Conservation (phyloP, 768 basidiomycete species). For the Boletus huronensis region DNA sequence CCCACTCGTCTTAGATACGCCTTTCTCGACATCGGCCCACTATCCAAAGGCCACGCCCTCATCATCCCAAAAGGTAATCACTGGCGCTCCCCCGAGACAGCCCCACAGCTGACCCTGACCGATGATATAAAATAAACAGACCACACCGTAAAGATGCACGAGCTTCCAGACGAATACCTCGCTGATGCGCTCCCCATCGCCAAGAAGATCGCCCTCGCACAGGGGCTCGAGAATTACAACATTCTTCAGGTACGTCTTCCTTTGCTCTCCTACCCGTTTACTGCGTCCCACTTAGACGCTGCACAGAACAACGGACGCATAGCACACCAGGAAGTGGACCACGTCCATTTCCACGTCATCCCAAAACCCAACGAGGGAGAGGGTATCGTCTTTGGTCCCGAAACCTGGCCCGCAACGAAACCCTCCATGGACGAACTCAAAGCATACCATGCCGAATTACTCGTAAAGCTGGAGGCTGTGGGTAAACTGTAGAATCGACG, state of each 20-base stretch:
- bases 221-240: conserved; percentile 79
- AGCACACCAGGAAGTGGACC: conserved; percentile 71
- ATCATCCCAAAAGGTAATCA: conserved; percentile 86
- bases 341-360: conserved; percentile 93
- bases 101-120: neutral
- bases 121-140: conserved; percentile 41
- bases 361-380: conserved; percentile 74
- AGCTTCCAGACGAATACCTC: conserved; percentile 84
- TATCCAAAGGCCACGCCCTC: conserved; percentile 87
- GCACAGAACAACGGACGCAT: conserved; percentile 63
- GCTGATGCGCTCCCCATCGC: conserved; percentile 72
- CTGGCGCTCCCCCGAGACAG: too few relatives aligned
- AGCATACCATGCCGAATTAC: conserved; percentile 17
- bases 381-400: conserved; percentile 62
- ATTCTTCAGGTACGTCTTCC: conserved; percentile 56
- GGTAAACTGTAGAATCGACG: conserved; percentile 16
- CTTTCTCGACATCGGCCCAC: conserved; percentile 90
- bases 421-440: conserved; percentile 22
- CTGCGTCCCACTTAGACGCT: neutral
- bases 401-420: conserved; percentile 49
- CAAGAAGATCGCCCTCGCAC: conserved; percentile 83
- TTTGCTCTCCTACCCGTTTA: neutral
- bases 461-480: conserved; percentile 13
- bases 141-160: conserved; percentile 81
- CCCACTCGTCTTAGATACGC: conserved; percentile 49